Evolutionary conservation across 306 rosid species (phyloP).

Genomic region (Ormosia emarginata): DNA sequence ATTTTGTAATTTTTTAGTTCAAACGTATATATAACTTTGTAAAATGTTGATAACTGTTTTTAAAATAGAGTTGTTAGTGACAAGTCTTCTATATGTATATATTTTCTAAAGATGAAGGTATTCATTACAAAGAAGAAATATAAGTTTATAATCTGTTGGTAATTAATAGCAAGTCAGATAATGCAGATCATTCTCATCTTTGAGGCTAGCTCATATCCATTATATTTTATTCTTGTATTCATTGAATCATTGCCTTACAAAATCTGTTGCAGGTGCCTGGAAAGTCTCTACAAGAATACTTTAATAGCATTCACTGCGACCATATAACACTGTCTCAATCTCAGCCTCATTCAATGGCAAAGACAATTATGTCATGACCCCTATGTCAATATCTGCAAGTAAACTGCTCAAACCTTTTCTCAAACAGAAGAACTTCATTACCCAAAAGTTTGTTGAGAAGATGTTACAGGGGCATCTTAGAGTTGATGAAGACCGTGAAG

Average conservation of each 20-base stretch:
- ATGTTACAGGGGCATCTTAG: slow-evolving; percentile 29
- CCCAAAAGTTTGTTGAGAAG: slow-evolving; percentile 59
- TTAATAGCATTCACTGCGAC: too few relatives aligned
- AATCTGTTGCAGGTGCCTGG: too few relatives aligned
- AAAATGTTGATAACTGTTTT: not conserved
- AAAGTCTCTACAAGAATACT: too few relatives aligned
- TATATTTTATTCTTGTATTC: too few relatives aligned
- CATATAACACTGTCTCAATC: slow-evolving; percentile 59
- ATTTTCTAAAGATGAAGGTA: not conserved
- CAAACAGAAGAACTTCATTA: slow-evolving; percentile 41
- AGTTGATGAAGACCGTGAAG: slow-evolving; percentile 37
- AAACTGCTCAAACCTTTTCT: slow-evolving; percentile 53
- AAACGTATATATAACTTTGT: not conserved
- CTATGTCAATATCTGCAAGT: slow-evolving; percentile 60
- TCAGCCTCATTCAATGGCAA: slow-evolving; percentile 57
- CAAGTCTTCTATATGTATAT: not conserved
- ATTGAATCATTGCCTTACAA: too few relatives aligned
- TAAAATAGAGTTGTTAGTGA: not conserved
- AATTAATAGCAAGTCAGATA: not conserved
- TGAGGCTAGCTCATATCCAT: too few relatives aligned
- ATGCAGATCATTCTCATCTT: too few relatives aligned
- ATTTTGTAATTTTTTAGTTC: not conserved
- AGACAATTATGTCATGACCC: slow-evolving; percentile 41
- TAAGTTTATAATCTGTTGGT: not conserved
- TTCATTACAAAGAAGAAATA: not conserved